A percentile compares a stretch with the other conserved stretches of the same genome.
phyloP scores from a whole-genome alignment of 257 asterid species.

The Gardenia jasminoides region DNA sequence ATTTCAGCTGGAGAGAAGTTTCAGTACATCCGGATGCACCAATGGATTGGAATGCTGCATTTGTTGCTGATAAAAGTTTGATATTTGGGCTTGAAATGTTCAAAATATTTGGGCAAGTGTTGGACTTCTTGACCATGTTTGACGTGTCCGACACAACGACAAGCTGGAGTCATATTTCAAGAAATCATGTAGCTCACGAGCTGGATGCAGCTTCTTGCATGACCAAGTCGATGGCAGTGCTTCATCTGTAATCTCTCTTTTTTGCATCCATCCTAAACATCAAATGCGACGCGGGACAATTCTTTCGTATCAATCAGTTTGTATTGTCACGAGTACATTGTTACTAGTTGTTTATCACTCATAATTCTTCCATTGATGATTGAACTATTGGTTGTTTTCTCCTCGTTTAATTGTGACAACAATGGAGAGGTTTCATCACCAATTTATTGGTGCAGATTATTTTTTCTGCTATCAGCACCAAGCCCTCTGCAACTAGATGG shows the following conservation, averaged over 20 bases:
- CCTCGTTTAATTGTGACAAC: background rate
- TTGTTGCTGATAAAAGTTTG: slow-evolving; percentile 57
- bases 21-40: slow-evolving; percentile 94
- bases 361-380: slow-evolving; percentile 1
- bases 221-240: slow-evolving; percentile 81
- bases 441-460: background rate
- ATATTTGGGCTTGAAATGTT: slow-evolving; percentile 95
- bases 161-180: slow-evolving; percentile 75
- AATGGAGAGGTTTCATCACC: background rate
- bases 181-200: slow-evolving; percentile 67
- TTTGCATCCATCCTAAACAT: slow-evolving; percentile 7
- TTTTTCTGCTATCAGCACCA: background rate
- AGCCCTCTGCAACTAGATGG: background rate
- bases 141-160: slow-evolving; percentile 33
- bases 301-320: slow-evolving; percentile 14
- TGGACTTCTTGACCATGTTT: slow-evolving; percentile 79
- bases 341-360: slow-evolving; percentile 11
- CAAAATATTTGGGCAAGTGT: slow-evolving; percentile 92
- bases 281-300: background rate
- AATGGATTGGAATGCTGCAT: slow-evolving; percentile 98
- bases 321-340: slow-evolving; percentile 4
- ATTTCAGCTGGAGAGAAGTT: slow-evolving; percentile 56
- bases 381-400: background rate
- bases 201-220: slow-evolving; percentile 83
- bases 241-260: slow-evolving; percentile 50